phyloP scores from a whole-genome alignment of 306 rosid species.

The Cucurbita maxima region DNA sequence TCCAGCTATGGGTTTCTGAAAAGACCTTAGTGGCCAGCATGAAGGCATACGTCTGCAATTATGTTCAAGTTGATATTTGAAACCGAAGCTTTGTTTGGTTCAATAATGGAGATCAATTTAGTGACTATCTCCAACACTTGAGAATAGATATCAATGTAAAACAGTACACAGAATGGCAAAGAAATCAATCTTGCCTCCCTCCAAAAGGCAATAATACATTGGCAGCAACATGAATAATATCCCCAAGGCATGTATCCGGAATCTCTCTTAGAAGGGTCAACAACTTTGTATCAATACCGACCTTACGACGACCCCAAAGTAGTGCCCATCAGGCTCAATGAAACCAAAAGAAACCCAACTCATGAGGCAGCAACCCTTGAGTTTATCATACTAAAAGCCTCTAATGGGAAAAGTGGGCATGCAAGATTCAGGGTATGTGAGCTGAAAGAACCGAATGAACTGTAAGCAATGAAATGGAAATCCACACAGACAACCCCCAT shows the following conservation, averaged over 20 bases:
- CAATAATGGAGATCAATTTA: neutral
- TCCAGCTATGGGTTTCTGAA: conserved; percentile 31
- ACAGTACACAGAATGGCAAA: neutral
- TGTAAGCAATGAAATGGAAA: neutral
- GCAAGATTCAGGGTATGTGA: conserved; percentile 72
- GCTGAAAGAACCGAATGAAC: conserved; percentile 38
- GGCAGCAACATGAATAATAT: neutral
- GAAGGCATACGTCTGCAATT: neutral
- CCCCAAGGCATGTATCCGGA: neutral
- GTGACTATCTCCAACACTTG: neutral
- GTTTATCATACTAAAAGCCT: conserved; percentile 79
- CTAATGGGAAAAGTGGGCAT: conserved; percentile 80
- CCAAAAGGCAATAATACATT: too few species aligned
- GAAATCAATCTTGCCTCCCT: neutral
- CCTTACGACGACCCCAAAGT: conserved; percentile 94
- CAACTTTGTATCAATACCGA: conserved; percentile 11
- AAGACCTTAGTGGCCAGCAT: conserved; percentile 58
- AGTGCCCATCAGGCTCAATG: conserved; percentile 75
- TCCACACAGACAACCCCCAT: conserved; percentile 42
- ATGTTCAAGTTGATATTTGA: neutral
- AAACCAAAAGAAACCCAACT: conserved; percentile 90
- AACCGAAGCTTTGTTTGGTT: neutral
- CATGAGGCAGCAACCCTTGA: conserved; percentile 79
- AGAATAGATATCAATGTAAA: neutral
- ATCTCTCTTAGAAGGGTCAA: neutral